Base-by-base conservation (phyloP, 2,329 filamentous ascomycete species). In the Paecilomyces formosus region DNA sequence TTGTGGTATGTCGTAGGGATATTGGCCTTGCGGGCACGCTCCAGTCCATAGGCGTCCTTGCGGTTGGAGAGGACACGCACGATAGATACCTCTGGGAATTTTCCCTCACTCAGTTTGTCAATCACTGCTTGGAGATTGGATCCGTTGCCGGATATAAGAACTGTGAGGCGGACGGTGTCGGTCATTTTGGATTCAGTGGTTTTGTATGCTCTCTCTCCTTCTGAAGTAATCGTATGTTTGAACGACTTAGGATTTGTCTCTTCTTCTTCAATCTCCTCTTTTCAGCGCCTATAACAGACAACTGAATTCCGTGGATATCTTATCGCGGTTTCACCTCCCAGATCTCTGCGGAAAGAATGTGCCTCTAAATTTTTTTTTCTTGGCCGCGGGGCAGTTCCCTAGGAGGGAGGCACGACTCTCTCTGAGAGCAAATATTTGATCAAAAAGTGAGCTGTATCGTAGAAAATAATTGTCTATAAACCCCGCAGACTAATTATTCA, bases 1-100 rank as follows among this genome's bases (percentile, higher is more conserved):
- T 93, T 93, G 80, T 93, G 91, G 78, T 93, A 93, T 57, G 84
- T 83, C 57, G 85, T 89, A 0, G 89, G 86, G 58, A 95, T 92
- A 35, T 72, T 68, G 56, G 84, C 85, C 52, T 78, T 74, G 55
- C 76, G 66, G 8, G 87, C 87, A 58, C 86, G 82, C 60, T 81
- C 78, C 60, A 89, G 80, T 50, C 87, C 87, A 65, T 82, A 86
- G 28, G 85, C 87, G 59, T 81, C 78, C 70, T 85, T 85, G 66
- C 82, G 80, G 72, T 88, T 87, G 67, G 85, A 82, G 60, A 89
- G 84, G 5, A 89, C 86, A 60, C 85, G 83, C 24, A 83, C 76
- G 66, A 88, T 82, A 63, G 79, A 76, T 5, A 79, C 76, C 63
- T 79, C 74, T 49, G 82, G 78, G 30, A 85, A 78, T 24, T 74